Evolutionary conservation across 352 stramenopile species (phyloP), one percentile per base, ranked within the genome.

Genomic region (Phytophthora kernoviae): DNA sequence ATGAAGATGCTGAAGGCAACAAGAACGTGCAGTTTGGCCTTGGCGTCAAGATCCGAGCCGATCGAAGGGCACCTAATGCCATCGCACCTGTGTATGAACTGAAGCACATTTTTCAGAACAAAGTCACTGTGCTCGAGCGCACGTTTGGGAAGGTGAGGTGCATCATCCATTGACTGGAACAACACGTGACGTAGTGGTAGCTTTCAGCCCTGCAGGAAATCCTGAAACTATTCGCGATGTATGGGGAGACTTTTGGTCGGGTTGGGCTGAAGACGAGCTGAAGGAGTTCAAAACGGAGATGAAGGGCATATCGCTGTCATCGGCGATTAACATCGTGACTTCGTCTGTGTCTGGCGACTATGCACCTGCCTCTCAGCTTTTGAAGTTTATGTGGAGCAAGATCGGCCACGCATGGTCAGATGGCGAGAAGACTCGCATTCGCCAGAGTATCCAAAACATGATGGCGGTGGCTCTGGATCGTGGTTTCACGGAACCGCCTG

Each of bases 401-500:
- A 81, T 94, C 21, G 83, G 85, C 22, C 74, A 79, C 48, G 84
- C 86, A 1, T 95, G 86, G 86, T 89, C 76, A 18, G 84, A 95
- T 17, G 86, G 86, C 24, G 86, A 95, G 65, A 79, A 93, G 41
- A 95, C 86, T 26, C 84, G 86, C 14, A 84, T 95, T 58, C 84
- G 86, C 11, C 86, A 95, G 55, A 90, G 82, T 54, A 83, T 95
- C 15, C 81, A 93, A 66, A 95, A 95, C 58, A 95, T 95, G 82
- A 88, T 93, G 41, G 76, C 84, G 3, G 73, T 91, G 36, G 81
- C 74, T 11, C 60, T 93, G n/a, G 84, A 93, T 73, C 84, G 86
- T 39, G 77, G 82, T 22, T 69, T 95, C 8, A 87, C 73, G 2
- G 86, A 93, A 41, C 70, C 76, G n/a, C 51, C 58, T 26, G 79